Conservation (phyloP, 352 stramenopile genomes). For the Phytophthora capsici region DNA sequence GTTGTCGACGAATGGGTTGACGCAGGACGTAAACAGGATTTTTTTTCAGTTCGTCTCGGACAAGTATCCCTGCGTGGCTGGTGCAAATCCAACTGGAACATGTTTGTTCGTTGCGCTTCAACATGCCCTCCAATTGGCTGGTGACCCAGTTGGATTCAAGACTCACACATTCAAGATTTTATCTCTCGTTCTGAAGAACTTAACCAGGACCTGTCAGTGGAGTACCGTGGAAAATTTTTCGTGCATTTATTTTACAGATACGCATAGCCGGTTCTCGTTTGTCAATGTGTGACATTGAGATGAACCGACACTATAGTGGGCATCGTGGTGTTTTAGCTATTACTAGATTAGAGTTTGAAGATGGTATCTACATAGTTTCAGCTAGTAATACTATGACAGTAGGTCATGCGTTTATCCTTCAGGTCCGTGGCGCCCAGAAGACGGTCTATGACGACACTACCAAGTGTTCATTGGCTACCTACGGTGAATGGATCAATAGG, state of each 20-base stretch:
- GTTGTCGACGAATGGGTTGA: not conserved
- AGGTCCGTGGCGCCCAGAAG: not conserved
- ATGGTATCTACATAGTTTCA: slow-evolving; percentile 7
- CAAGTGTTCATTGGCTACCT: not conserved
- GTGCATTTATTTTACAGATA: slow-evolving; percentile 1
- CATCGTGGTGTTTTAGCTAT: slow-evolving; percentile 9
- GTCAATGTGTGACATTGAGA: slow-evolving; percentile 3
- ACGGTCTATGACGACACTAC: not conserved
- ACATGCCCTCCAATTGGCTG: not conserved
- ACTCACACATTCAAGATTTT: not conserved
- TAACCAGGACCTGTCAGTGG: slow-evolving; percentile 1
- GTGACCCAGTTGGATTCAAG: not conserved
- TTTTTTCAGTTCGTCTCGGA: not conserved
- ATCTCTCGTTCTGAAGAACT: not conserved
- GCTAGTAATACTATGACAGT: slow-evolving; percentile 9
- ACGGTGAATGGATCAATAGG: slow-evolving; percentile 12
- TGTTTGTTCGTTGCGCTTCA: slow-evolving; percentile 1
- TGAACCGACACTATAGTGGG: slow-evolving; percentile 2
- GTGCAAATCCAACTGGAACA: slow-evolving; percentile 2
- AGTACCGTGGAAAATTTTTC: not conserved
- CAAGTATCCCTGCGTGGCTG: not conserved
- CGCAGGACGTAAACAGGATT: not conserved
- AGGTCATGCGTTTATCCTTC: slow-evolving; percentile 7
- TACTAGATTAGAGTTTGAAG: slow-evolving; percentile 1
- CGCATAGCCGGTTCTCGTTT: not conserved